These are phyloP conservation scores for Trypanosoma scelopori DNA, from an alignment of 208 protist genomes.

Conservation along the genomic window DNA sequence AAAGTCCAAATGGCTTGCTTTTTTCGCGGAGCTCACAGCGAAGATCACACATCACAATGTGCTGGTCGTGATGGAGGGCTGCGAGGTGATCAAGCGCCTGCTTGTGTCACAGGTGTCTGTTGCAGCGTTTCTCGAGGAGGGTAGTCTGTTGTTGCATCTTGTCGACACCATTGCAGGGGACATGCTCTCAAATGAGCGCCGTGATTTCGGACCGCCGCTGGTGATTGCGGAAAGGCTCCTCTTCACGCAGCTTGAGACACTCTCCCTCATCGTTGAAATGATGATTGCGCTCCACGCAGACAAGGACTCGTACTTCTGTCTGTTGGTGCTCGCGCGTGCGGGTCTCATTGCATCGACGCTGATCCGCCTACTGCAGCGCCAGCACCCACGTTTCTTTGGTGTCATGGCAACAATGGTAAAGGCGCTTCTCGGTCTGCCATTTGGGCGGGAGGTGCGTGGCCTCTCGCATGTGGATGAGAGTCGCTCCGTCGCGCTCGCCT, in stretches of 20 bases:
- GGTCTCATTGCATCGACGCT: slow-evolving; percentile 56
- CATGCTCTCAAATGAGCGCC: slow-evolving; percentile 28
- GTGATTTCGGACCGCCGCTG: slow-evolving; percentile 7
- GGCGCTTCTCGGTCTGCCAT: slow-evolving; percentile 49
- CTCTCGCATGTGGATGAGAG: background rate
- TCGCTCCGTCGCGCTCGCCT: slow-evolving; percentile 37
- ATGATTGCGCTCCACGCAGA: slow-evolving; percentile 70
- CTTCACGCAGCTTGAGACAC: slow-evolving; percentile 58
- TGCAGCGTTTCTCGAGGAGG: slow-evolving; percentile 76
- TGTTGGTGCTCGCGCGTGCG: slow-evolving; percentile 62
- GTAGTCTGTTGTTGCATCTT: slow-evolving; percentile 52
- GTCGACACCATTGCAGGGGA: slow-evolving; percentile 58
- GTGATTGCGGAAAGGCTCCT: slow-evolving; percentile 57
- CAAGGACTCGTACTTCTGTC: slow-evolving; percentile 64
- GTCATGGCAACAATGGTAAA: slow-evolving; percentile 46
- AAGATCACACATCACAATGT: slow-evolving; percentile 85
- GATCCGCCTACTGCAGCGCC: slow-evolving; percentile 44
- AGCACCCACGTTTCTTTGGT: slow-evolving; percentile 63
- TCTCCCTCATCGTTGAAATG: slow-evolving; percentile 69
- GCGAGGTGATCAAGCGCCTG: slow-evolving; percentile 67
- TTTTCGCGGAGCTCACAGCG: slow-evolving; percentile 84
- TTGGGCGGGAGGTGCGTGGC: slow-evolving; percentile 35
- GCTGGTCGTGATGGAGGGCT: slow-evolving; percentile 75
- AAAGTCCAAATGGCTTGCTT: slow-evolving; percentile 77
- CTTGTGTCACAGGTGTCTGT: slow-evolving; percentile 73